Evolutionary conservation across 495 filamentous ascomycete species (phyloP), one percentile per base, ranked within the genome.

Genomic region (Aspergillus indologenus): DNA sequence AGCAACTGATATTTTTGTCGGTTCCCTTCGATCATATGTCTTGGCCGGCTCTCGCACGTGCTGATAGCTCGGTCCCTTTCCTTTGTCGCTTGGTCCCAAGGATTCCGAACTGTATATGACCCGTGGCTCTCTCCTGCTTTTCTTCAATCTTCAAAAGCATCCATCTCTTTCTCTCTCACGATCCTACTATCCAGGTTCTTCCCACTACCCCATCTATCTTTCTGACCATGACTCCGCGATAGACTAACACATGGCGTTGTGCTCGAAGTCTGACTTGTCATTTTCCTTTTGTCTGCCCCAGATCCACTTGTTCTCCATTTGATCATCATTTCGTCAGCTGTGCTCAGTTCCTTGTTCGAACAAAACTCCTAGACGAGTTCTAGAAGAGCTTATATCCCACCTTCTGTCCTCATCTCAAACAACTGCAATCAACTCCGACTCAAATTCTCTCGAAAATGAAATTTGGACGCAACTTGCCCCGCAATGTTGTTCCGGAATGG

Each of bases 401-500:
- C 24, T 18, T 18, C 24, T 8, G 5, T 31, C 23, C 15, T 18
- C 11, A 8, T 18, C 24, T 12, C 23, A 24, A 17, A 51, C 15
- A 51, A 5, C 19, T 44, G 45, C 18, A 20, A 17, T 22, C 43
- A 45, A 23, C 49, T 17, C 6, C 48, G 14, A 51, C 22, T 24
- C 3, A 50, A 26, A 9, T 9, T 11, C 34, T n/a, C 23, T 44
- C 43, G 72, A 77, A 52, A 0, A 92, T 93, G 90, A 93, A 93
- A 78, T 93, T 93, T 66, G 88, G 89, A 52, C 84, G 82, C 75
- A 90, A 86, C 77, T 82, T 98, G 53, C 80, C 91, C 14, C 88
- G 93, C 44, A 96, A 96, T 69, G 92, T 96, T 68, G 94, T 98
- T 56, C 94, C 94, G 12, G 94, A 98, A 75, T 98, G 92, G 92